A percentile compares a stretch with the other conserved stretches of the same genome.
Evolutionary conservation across 108 stramenopile genomes (phyloP).

Genomic region (Cyclotella distinguenda): DNA sequence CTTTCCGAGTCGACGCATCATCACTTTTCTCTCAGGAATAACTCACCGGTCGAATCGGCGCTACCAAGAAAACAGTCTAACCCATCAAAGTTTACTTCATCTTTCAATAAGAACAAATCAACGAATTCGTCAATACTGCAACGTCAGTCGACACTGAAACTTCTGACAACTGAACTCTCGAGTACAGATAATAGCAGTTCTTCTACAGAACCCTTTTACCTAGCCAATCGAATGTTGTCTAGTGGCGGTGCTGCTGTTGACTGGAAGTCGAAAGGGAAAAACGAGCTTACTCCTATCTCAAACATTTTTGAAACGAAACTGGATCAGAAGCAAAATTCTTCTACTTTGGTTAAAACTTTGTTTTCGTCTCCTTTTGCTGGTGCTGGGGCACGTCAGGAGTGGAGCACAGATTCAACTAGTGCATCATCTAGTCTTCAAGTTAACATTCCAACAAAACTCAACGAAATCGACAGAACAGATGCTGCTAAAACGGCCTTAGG

Average conservation of each 20-base stretch:
- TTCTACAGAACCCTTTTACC: constrained; percentile 23
- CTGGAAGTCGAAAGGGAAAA: constrained; percentile 44
- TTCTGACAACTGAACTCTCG: constrained; percentile 12
- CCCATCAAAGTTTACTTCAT: constrained; percentile 16
- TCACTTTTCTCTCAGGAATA: not conserved
- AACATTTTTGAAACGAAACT: constrained; percentile 5
- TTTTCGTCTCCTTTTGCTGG: constrained; percentile 42
- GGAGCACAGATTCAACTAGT: constrained; percentile 13
- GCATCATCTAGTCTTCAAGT: constrained; percentile 25
- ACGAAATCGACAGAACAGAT: constrained; percentile 50
- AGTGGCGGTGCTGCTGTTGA: constrained; percentile 15
- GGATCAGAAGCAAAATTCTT: constrained; percentile 2
- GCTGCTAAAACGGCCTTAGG: constrained; percentile 60
- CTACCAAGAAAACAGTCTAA: not conserved
- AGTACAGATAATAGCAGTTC: not conserved
- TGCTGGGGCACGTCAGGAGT: constrained; percentile 21
- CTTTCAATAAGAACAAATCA: constrained; percentile 10
- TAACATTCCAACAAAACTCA: constrained; percentile 48
- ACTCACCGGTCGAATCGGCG: too few relatives aligned
- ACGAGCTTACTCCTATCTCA: constrained; percentile 30
- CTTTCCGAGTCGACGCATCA: constrained; percentile 12
- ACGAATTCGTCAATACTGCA: constrained; percentile 16
- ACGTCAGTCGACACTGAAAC: constrained; percentile 17
- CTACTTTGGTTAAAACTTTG: constrained; percentile 39
- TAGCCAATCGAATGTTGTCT: constrained; percentile 2